Percentiles rank a stretch among this genome's conserved stretches.
Evolutionary conservation across 2,329 filamentous ascomycete genomes (phyloP).

Genomic region (Colletotrichum sp.): DNA sequence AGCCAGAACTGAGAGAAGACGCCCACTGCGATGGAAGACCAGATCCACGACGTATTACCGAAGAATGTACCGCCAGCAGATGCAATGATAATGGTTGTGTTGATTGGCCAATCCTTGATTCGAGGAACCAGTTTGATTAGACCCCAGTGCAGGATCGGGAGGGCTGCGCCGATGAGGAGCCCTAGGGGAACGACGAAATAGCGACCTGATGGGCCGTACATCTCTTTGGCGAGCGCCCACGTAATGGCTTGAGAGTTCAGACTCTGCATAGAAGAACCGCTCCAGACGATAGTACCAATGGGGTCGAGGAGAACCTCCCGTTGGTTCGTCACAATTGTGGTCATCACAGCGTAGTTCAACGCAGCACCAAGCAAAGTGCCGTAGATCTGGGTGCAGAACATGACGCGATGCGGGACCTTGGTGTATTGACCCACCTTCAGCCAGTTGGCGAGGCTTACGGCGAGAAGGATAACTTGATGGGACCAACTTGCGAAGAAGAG

Average conservation of each 20-base stretch:
- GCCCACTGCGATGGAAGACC: constrained; percentile 35
- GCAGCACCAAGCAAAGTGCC: constrained; percentile 45
- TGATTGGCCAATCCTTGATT: constrained; percentile 34
- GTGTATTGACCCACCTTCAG: constrained; percentile 43
- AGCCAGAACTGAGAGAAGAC: constrained; percentile 33
- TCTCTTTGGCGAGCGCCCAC: constrained; percentile 40
- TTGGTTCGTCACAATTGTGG: constrained; percentile 46
- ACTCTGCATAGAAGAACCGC: constrained; percentile 50
- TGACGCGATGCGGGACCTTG: constrained; percentile 43
- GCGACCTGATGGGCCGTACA: constrained; percentile 42
- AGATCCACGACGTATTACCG: constrained; percentile 40
- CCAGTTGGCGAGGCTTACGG: constrained; percentile 30
- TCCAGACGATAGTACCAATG: constrained; percentile 50
- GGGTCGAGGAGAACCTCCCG: constrained; percentile 43
- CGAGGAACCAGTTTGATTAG: constrained; percentile 29
- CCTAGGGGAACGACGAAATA: constrained; percentile 43
- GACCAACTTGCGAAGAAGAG: constrained; percentile 44
- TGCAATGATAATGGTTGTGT: constrained; percentile 44
- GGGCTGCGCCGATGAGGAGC: constrained; percentile 45
- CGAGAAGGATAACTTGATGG: constrained; percentile 35
- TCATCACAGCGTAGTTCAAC: constrained; percentile 52
- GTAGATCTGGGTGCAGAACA: constrained; percentile 42
- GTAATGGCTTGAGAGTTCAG: constrained; percentile 42
- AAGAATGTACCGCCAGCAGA: constrained; percentile 44
- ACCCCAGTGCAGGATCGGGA: constrained; percentile 38